Conservation (phyloP, 768 basidiomycete species). For the Serendipita vermifera region DNA sequence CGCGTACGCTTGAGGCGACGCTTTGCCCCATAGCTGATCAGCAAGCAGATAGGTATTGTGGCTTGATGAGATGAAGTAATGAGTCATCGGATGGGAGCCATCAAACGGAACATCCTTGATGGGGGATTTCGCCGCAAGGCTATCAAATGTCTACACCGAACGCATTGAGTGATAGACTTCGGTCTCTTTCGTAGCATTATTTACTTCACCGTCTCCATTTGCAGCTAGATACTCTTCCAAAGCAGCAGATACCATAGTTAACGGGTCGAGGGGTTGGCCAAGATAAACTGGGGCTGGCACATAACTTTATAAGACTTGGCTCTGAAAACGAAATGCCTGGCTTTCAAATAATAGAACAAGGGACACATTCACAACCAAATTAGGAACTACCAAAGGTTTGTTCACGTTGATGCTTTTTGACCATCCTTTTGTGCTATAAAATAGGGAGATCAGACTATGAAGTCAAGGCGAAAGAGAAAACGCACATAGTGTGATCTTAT, state of each 20-base stretch:
- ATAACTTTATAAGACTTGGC: no score
- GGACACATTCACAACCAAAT: no score
- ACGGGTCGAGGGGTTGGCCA: not conserved
- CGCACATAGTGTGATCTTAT: constrained; percentile 60
- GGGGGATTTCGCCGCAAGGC: not conserved
- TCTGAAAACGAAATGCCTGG: no score
- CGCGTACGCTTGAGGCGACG: constrained; percentile 42
- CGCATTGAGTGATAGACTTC: not conserved
- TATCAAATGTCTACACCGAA: constrained; percentile 1
- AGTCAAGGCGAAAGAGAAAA: not conserved
- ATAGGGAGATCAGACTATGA: not conserved
- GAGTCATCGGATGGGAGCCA: constrained; percentile 35
- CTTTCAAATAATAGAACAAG: no score
- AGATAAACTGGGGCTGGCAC: no score
- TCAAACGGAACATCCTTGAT: constrained; percentile 21
- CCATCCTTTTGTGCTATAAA: constrained; percentile 12
- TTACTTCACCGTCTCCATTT: constrained; percentile 5
- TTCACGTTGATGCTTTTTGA: not conserved
- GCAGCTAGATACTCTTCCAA: not conserved
- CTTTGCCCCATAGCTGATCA: constrained; percentile 41
- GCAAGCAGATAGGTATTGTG: constrained; percentile 56
- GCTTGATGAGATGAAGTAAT: constrained; percentile 51
- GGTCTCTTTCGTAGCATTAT: not conserved
- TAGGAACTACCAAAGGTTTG: no score
- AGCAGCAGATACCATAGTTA: not conserved